Percentiles rank a stretch among this genome's conserved stretches.
phyloP scores from a whole-genome alignment of 164 flowering plant species.

The Aristolochia fimbriata region DNA sequence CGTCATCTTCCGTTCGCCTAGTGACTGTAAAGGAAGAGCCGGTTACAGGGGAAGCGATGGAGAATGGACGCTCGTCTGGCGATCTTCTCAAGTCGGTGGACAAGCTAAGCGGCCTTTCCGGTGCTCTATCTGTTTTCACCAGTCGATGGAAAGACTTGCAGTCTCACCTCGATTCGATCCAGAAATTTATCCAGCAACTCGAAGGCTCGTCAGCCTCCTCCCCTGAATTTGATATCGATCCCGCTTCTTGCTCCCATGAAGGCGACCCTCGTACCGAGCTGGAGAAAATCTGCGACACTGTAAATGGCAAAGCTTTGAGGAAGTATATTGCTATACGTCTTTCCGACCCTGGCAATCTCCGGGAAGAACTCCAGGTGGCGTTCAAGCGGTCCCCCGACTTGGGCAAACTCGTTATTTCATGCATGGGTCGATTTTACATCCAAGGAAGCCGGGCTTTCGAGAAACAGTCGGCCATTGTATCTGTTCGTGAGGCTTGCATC shows the following conservation, averaged over 20 bases:
- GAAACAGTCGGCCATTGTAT: conserved; percentile 27
- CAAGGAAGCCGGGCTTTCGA: conserved; percentile 41
- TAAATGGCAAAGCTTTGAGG: conserved; percentile 29
- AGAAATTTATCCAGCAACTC: conserved; percentile 9
- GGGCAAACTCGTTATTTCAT: conserved; percentile 33
- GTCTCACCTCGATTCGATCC: conserved; percentile 34
- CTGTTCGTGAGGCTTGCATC: conserved; percentile 27
- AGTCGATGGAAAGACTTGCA: conserved; percentile 31
- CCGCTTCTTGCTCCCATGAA: neutral
- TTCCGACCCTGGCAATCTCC: conserved; percentile 18
- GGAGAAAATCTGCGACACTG: conserved; percentile 19
- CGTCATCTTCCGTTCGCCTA: too few relatives aligned
- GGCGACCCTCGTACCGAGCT: conserved; percentile 18
- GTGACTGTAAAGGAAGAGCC: too few relatives aligned
- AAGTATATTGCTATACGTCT: conserved; percentile 22
- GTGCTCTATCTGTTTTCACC: conserved; percentile 23
- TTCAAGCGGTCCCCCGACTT: conserved; percentile 29
- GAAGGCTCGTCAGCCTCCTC: neutral
- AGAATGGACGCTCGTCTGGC: neutral
- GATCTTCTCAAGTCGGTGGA: conserved; percentile 4
- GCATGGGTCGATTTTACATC: conserved; percentile 38
- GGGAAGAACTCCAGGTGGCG: conserved; percentile 33
- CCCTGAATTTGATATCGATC: neutral
- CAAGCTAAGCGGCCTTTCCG: conserved; percentile 23
- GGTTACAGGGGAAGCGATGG: too few relatives aligned